Conservation (phyloP, 176 grass and related monocot species). For the Oryza meyeriana region DNA sequence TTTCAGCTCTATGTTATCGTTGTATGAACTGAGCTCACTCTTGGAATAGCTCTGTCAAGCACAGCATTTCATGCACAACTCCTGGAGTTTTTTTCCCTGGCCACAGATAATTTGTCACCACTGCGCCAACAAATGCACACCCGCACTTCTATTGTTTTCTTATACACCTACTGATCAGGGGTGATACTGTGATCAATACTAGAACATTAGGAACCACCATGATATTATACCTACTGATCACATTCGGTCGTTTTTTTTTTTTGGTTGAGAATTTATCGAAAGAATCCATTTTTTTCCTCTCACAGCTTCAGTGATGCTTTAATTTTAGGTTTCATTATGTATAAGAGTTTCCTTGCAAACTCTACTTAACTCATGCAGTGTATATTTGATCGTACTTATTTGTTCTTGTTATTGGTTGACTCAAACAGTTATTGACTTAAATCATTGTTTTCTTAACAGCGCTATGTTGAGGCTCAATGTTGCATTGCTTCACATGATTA, state of each 20-base stretch:
- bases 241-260: background rate
- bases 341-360: background rate
- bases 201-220: slow-evolving; percentile 4
- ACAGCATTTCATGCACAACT: background rate
- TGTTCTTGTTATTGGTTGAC: slow-evolving; percentile 26
- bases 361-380: background rate
- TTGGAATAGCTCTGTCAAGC: background rate
- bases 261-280: background rate
- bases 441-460: slow-evolving; percentile 47
- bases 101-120: background rate
- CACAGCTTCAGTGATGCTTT: background rate
- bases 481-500: slow-evolving; percentile 96
- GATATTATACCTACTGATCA: background rate
- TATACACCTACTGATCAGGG: background rate
- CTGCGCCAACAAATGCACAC: background rate
- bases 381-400: slow-evolving; percentile 12
- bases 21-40: background rate
- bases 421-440: slow-evolving; percentile 9
- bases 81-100: background rate
- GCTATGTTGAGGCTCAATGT: slow-evolving; percentile 95
- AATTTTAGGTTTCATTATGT: background rate
- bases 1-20: background rate
- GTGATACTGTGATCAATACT: background rate
- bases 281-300: background rate
- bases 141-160: background rate